These are phyloP conservation scores for Trametes versicolor DNA, from an alignment of 1,284 basidiomycete species.

Conservation along the genomic window DNA sequence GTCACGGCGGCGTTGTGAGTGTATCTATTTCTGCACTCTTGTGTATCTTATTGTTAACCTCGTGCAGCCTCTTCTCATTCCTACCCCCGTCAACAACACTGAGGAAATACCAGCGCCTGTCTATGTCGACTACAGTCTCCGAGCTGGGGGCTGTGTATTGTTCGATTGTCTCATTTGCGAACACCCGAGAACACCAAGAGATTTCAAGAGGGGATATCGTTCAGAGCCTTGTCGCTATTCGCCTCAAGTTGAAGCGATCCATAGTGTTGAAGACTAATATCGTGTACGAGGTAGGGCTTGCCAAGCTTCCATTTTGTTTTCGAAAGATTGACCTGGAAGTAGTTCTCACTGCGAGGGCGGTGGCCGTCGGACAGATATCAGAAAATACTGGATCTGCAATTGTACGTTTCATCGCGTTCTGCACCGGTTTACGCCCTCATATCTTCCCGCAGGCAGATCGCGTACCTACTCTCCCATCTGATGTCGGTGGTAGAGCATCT, in stretches of 20 bases:
- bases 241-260: slow-evolving; percentile 70
- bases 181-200: slow-evolving; percentile 52
- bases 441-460: slow-evolving; percentile 58
- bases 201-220: slow-evolving; percentile 61
- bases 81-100: slow-evolving; percentile 78
- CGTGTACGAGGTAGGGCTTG: slow-evolving; percentile 66
- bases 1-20: slow-evolving; percentile 72
- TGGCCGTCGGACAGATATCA: slow-evolving; percentile 79
- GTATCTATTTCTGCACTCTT: background rate
- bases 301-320: background rate
- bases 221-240: slow-evolving; percentile 67
- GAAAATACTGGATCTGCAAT: slow-evolving; percentile 69
- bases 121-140: slow-evolving; percentile 67
- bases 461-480: slow-evolving; percentile 70
- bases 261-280: slow-evolving; percentile 65
- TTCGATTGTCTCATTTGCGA: slow-evolving; percentile 71
- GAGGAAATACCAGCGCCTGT: slow-evolving; percentile 69
- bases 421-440: slow-evolving; percentile 36
- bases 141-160: slow-evolving; percentile 76
- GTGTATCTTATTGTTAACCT: background rate
- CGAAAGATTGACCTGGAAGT: background rate
- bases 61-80: slow-evolving; percentile 67
- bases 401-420: slow-evolving; percentile 50
- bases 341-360: slow-evolving; percentile 75
- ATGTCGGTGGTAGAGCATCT: slow-evolving; percentile 71